These are phyloP conservation scores for Trichoderma sp. DNA, from an alignment of 2,329 filamentous ascomycete species.

Conservation along the genomic window DNA sequence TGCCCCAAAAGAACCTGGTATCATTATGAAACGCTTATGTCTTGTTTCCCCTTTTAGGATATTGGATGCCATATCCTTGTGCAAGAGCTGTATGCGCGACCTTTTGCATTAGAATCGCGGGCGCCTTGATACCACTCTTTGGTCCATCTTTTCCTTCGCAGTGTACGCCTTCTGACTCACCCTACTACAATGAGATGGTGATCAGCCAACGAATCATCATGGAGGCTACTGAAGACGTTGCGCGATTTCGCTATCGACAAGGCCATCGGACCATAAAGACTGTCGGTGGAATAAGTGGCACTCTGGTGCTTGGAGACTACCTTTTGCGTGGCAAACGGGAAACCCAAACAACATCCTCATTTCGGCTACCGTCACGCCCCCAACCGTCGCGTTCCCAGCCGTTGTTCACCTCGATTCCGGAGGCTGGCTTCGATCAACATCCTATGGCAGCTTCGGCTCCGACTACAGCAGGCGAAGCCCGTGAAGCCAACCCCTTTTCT, in stretches of 20 bases:
- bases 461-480: background rate
- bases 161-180: conserved; percentile 63
- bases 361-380: conserved; percentile 24
- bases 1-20: conserved; percentile 15
- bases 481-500: background rate
- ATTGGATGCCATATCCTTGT: conserved; percentile 92
- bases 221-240: conserved; percentile 40
- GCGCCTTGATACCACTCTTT: conserved; percentile 85
- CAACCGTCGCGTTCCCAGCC: conserved; percentile 23
- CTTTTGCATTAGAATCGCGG: conserved; percentile 82
- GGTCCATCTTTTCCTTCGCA: conserved; percentile 72
- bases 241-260: conserved; percentile 2
- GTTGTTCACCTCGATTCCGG: background rate
- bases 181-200: conserved; percentile 63
- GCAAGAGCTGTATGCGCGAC: conserved; percentile 84
- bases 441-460: background rate
- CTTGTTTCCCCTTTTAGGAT: conserved; percentile 55
- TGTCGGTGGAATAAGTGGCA: background rate
- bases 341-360: background rate
- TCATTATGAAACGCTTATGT: background rate
- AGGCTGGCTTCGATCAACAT: background rate
- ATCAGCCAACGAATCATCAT: conserved; percentile 58
- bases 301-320: background rate
- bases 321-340: conserved; percentile 1
- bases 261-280: background rate